Base-by-base conservation (phyloP, 1,139 yeast species). In the Geotrichum cucujoidarum region DNA sequence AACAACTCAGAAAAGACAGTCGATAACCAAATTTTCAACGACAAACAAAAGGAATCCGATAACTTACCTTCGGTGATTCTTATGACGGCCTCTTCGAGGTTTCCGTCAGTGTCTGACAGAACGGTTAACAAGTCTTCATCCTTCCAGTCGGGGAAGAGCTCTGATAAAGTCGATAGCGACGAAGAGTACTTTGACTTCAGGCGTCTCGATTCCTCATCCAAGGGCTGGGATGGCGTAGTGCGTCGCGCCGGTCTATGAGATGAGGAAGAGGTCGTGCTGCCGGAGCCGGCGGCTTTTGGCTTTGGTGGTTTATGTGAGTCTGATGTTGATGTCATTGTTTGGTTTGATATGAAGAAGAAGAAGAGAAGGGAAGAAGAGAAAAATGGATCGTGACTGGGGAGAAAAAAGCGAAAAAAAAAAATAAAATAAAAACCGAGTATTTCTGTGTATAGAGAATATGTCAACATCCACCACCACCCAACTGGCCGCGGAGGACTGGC, bases 131-230 rank as follows among this genome's bases (percentile, higher is more conserved):
- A 78, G 64, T 92, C 98, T 40, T 86, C 95, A 47, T 77, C 73
- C 50, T 86, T 79, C 98, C 98, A 92, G 64, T 87, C 95, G 35
- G 97, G 95, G 72, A 92, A 90, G 74, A 92, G 74, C 66, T 92
- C 97, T 48, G 75, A 69, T 61, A 92, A 77, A 43, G 83, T 77
- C 53, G 74, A 69, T 59, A 87, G 72, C 58, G 76, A 75, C 53
- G 67, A 63, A 22, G 58, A 49, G 50, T 59, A 60, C 53, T 58
- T 53, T 27, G 54, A 45, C 52, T 58, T 61, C 33, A 57, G 55
- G 33, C 51, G 50, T 57, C 68, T 71, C 43, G 71, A 56, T 53
- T 73, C 78, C 45, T 71, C 67, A 53, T 68, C 71, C 49, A 67
- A 56, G 17, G 43, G 21, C 11, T 40, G 42, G 22, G 45, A 17